Evolutionary conservation across 129 eudicot species (phyloP), one percentile per base, ranked within the genome.

Genomic region (Flaveria linearis): DNA sequence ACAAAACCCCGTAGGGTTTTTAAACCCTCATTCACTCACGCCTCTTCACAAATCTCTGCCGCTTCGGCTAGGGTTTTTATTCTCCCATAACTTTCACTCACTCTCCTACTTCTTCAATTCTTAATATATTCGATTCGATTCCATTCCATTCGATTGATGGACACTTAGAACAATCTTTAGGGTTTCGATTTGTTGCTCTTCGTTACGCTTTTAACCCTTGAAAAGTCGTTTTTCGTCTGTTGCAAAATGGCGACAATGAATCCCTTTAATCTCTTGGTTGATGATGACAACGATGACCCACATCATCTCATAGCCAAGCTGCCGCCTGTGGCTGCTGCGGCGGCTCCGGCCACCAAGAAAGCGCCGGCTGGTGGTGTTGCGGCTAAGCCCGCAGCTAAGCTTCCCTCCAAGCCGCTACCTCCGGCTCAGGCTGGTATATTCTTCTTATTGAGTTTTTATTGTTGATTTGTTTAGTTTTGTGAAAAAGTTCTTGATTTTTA

Each of bases 341-440:
- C 81, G 20, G 79, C 74, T 46, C 75, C 81, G 67, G 28, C 75
- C 28, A 64, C 16, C 13, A 85, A 78, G 61, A 68, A 78, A 1
- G 25, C 81, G 9, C 75, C 78, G 43, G 68, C 64, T 8, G 86
- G 75, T 61, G 80, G 51, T 17, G 28, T 65, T 63, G 8, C 81
- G 28, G 86, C 83, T 55, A 74, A 82, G 82, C 65, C 87, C 0
- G 76, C 84, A 3, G 91, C 88, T 9, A 91, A 88, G 86, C 81
- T 92, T 25, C 97, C 97, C 2, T 47, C 91, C 53, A 92, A 92
- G 84, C 97, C 96, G 52, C 81, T 81, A 0, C 97, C 97, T 36
- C 96, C 97, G 4, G 55, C 97, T 62, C 91, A 89, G 80, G 91
- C 96, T 89, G 97, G 97, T 92, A 72, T 17, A 23, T 39, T 53